Evolutionary conservation across 371 early-diverging fungal genomes (phyloP), one percentile per base, ranked within the genome.

Genomic region (Saksenaea oblongispora): DNA sequence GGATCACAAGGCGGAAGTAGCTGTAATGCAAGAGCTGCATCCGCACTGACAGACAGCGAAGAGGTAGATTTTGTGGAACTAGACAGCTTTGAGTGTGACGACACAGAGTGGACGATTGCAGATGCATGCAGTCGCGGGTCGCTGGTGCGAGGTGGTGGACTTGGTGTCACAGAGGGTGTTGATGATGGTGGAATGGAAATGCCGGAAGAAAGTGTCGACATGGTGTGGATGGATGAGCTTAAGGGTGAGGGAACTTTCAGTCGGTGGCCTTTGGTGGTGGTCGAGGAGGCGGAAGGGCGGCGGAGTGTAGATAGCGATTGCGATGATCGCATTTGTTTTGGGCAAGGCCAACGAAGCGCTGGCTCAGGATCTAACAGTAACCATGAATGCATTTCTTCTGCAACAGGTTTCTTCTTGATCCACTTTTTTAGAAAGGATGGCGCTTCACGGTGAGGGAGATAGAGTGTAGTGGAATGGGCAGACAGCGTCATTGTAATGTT

Each of bases 321-420:
- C 11, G 51, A 47, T 9, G 7, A 22, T 22, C 51, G 51, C 10
- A 47, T 22, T 22, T 22, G 51, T 18, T 47, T 47, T 0, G 51
- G 51, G 10, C 51, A 37, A 18, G 54, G 56, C 61, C 66, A 61
- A 22, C 62, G 66, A 13, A 57, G 11, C n/a, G n/a, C n/a, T 26
- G 47, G 66, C 13, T 66, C 61, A 9, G 58, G 28, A 11, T 54
- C 44, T 22, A 22, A 47, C 11, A 47, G 11, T 2, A 47, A 22
- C 63, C 62, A 67, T 34, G 67, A 63, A 47, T 67, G 44, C 56
- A 67, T 53, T 42, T 67, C 63, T 15, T 62, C 59, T 14, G 51
- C 9, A 47, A 58, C 62, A 15, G 58, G 67, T 24, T 62, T 67
- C 51, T 59, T 62, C 31, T 62, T 62, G n/a, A 62, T 67, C 27